Conservation (phyloP, 208 protist species). For the Balamuthia mandrillaris region DNA sequence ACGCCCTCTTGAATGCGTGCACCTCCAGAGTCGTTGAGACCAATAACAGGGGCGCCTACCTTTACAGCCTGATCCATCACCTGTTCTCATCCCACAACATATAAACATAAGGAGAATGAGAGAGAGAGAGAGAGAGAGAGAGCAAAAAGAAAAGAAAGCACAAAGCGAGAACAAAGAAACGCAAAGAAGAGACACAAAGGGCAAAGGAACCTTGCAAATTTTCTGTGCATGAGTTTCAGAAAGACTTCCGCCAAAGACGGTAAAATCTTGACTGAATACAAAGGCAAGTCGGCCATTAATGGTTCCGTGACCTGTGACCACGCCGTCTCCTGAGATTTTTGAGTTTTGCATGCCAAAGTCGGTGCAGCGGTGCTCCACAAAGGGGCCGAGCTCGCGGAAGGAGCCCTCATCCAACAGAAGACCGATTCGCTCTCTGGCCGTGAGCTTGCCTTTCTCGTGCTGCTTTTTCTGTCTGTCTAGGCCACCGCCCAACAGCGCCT, state of each 20-base stretch:
- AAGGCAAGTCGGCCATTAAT: slow-evolving; percentile 90
- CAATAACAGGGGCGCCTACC: slow-evolving; percentile 90
- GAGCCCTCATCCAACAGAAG: slow-evolving; percentile 84
- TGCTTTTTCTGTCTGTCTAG: slow-evolving; percentile 68
- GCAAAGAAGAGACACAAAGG: background rate
- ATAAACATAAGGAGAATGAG: background rate
- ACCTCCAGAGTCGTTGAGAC: slow-evolving; percentile 93
- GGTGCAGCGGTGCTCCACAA: slow-evolving; percentile 85
- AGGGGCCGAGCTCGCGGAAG: slow-evolving; percentile 88
- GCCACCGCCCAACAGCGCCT: slow-evolving; percentile 62
- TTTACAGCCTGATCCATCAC: slow-evolving; percentile 91
- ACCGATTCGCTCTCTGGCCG: slow-evolving; percentile 87
- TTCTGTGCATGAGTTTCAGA: slow-evolving; percentile 88
- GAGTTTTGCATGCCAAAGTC: slow-evolving; percentile 89
- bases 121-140: too few relatives aligned
- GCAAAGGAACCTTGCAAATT: slow-evolving; percentile 84
- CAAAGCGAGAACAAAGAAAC: too few relatives aligned
- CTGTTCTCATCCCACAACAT: background rate
- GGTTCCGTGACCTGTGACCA: slow-evolving; percentile 85
- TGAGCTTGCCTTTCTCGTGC: slow-evolving; percentile 85
- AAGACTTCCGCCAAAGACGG: slow-evolving; percentile 89
- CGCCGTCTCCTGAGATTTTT: slow-evolving; percentile 82
- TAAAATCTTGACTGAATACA: slow-evolving; percentile 93
- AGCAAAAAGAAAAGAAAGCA: background rate
- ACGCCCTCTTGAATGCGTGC: slow-evolving; percentile 93